phyloP scores from a whole-genome alignment of 2,329 filamentous ascomycete species.

The Aspergillus calidoustus region DNA sequence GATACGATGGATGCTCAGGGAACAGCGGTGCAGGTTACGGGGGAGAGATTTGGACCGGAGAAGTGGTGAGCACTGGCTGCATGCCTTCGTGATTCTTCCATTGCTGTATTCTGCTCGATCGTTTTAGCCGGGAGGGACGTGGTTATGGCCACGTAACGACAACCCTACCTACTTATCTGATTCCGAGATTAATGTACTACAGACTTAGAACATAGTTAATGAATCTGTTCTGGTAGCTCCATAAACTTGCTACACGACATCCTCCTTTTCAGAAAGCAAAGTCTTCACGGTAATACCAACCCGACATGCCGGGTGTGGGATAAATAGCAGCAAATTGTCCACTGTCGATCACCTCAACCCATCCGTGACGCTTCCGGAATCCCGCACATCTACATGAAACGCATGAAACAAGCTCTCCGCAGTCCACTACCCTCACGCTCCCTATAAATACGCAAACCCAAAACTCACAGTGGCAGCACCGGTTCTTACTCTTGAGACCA shows the following conservation, averaged over 20 bases:
- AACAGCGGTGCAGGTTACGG: constrained; percentile 62
- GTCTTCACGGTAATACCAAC: background rate
- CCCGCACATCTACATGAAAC: constrained; percentile 4
- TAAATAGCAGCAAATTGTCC: too few relatives aligned
- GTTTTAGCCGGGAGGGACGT: too few relatives aligned
- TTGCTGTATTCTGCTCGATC: background rate
- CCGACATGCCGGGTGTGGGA: too few relatives aligned
- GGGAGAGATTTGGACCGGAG: constrained; percentile 66
- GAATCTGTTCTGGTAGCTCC: too few relatives aligned
- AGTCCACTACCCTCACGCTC: background rate
- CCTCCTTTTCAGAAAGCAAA: background rate
- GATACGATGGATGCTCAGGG: constrained; percentile 66
- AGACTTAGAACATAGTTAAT: too few relatives aligned
- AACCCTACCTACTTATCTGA: too few relatives aligned
- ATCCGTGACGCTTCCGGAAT: constrained; percentile 7
- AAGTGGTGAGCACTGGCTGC: constrained; percentile 25
- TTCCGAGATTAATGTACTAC: too few relatives aligned
- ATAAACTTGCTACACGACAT: too few relatives aligned
- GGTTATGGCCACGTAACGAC: too few relatives aligned
- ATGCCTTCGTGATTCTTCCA: background rate
- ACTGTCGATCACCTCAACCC: background rate
- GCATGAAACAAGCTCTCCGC: background rate
- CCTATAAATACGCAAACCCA: background rate
- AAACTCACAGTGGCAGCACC: too few relatives aligned
- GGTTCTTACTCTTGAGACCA: too few relatives aligned